These are phyloP conservation scores for Venturia pyrina DNA, from an alignment of 2,329 filamentous ascomycete species.

Conservation along the genomic window DNA sequence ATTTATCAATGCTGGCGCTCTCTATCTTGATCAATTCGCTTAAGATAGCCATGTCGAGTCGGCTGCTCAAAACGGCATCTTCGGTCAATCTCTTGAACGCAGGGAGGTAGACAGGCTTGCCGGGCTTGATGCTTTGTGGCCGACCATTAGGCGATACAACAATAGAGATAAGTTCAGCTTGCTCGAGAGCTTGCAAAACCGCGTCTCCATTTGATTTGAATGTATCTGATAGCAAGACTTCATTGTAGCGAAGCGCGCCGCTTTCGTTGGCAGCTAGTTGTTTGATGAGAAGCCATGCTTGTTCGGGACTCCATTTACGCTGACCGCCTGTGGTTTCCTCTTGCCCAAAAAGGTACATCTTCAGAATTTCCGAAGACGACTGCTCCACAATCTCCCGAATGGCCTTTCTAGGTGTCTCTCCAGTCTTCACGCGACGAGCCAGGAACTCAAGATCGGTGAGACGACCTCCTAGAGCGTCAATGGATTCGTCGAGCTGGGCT, in stretches of 20 bases:
- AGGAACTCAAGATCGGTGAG: conserved; percentile 94
- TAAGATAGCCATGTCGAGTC: conserved; percentile 58
- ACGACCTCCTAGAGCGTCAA: conserved; percentile 74
- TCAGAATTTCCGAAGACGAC: conserved; percentile 79
- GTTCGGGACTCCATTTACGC: conserved; percentile 67
- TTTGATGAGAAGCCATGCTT: conserved; percentile 85
- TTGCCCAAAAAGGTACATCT: conserved; percentile 69
- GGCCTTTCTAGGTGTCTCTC: conserved; percentile 71
- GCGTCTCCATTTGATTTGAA: conserved; percentile 63
- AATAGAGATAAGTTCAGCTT: conserved; percentile 77
- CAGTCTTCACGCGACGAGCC: conserved; percentile 77
- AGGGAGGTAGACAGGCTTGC: conserved; percentile 76
- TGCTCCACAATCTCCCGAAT: conserved; percentile 84
- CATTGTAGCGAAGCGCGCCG: conserved; percentile 66
- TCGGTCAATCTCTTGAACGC: conserved; percentile 65
- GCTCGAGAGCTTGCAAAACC: conserved; percentile 69
- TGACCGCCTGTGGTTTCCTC: conserved; percentile 41
- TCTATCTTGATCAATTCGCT: conserved; percentile 62
- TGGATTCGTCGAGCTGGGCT: conserved; percentile 67
- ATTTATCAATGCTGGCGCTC: conserved; percentile 63
- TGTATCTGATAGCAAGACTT: conserved; percentile 65
- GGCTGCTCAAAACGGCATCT: conserved; percentile 63
- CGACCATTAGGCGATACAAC: conserved; percentile 60
- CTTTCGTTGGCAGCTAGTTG: conserved; percentile 45
- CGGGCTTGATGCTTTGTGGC: conserved; percentile 66